Evolutionary conservation across 805 yeast genomes (phyloP).

Genomic region (Zygosaccharomyces bailii): DNA sequence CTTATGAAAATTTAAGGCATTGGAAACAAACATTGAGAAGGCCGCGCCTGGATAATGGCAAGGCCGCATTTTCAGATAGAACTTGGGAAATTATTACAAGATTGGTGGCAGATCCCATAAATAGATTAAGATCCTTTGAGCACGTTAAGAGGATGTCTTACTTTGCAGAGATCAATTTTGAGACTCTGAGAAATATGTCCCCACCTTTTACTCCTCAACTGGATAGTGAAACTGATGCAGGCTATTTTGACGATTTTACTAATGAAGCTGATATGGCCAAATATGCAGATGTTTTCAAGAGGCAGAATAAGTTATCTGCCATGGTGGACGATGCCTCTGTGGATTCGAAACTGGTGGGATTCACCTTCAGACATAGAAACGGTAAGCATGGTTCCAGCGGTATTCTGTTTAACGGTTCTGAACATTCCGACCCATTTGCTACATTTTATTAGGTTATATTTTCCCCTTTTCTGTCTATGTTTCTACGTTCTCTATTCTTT

Average conservation of each 20-base stretch:
- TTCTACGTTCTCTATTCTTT: not conserved
- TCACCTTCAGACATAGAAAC: conserved; percentile 83
- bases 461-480: not conserved
- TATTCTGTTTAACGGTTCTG: conserved; percentile 35
- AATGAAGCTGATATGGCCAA: conserved; percentile 97
- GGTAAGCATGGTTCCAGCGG: conserved; percentile 40
- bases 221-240: conserved; percentile 97
- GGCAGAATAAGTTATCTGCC: conserved; percentile 80
- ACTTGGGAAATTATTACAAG: conserved; percentile 87
- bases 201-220: conserved; percentile 98
- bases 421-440: conserved; percentile 38
- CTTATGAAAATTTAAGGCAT: conserved; percentile 86
- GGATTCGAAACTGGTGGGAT: conserved; percentile 82
- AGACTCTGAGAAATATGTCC: conserved; percentile 56
- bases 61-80: conserved; percentile 89
- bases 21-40: conserved; percentile 87
- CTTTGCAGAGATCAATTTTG: conserved; percentile 82
- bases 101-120: conserved; percentile 73
- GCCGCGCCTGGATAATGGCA: conserved; percentile 88
- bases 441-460: conserved; percentile 31
- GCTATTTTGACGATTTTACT: conserved; percentile 95
- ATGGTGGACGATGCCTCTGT: conserved; percentile 53
- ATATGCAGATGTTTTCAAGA: conserved; percentile 93
- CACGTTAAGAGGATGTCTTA: conserved; percentile 79
- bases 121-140: conserved; percentile 71